Evolutionary conservation across 140 eudicot species (phyloP).

Genomic region (Oenanthe javanica): DNA sequence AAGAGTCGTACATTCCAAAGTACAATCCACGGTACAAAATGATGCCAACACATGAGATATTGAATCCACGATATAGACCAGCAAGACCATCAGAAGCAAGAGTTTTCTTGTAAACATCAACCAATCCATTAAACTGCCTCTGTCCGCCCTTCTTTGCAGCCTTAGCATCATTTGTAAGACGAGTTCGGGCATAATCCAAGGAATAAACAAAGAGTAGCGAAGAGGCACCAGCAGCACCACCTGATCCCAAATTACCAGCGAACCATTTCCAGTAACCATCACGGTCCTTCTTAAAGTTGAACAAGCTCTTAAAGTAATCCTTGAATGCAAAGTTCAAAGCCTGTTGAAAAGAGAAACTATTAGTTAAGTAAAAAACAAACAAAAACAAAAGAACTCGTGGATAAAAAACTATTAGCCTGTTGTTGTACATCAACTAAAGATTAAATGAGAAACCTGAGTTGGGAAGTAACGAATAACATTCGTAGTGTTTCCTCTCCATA

Average conservation of each 20-base stretch:
- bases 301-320: constrained; percentile 1
- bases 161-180: constrained; percentile 3
- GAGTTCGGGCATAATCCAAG: constrained; percentile 2
- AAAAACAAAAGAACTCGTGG: background rate
- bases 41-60: background rate
- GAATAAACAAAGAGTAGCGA: background rate
- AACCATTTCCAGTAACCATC: constrained; percentile 8
- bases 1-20: background rate
- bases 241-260: background rate
- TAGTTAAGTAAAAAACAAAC: background rate
- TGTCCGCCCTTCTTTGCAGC: background rate
- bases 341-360: background rate
- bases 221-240: constrained; percentile 5
- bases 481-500: background rate
- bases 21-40: background rate
- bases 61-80: background rate
- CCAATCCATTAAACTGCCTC: constrained; percentile 3
- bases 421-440: background rate
- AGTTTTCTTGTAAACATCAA: background rate
- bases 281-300: background rate
- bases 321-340: constrained; percentile 2
- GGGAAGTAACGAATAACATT: constrained; percentile 1
- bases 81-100: background rate
- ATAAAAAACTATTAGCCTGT: background rate
- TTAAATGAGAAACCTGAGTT: background rate